These are phyloP conservation scores for Stentor coeruleus DNA, from an alignment of 73 alveolate species.

Conservation along the genomic window DNA sequence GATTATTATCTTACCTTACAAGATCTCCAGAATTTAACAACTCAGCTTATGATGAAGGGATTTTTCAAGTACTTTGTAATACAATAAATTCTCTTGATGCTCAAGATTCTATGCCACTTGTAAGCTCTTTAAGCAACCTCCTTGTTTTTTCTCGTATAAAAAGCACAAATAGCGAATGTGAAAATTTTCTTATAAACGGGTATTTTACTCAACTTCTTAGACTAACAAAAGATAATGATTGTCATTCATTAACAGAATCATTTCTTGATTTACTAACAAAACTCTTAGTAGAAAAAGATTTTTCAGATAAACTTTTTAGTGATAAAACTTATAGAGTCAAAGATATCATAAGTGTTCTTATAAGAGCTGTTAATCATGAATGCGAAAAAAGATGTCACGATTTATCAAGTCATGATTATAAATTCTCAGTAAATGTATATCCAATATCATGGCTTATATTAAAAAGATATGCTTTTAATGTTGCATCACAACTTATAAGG, in stretches of 20 bases:
- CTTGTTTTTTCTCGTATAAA: background rate
- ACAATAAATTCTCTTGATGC: background rate
- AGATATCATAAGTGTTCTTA: background rate
- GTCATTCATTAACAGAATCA: constrained; percentile 4
- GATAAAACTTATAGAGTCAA: constrained; percentile 17
- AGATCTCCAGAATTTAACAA: constrained; percentile 16
- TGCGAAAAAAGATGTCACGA: background rate
- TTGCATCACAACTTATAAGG: constrained; percentile 9
- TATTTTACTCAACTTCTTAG: background rate
- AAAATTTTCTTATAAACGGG: background rate
- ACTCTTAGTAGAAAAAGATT: constrained; percentile 20
- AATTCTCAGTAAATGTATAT: background rate
- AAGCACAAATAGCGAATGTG: constrained; percentile 1
- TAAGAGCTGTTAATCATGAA: constrained; percentile 6
- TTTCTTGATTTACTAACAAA: constrained; percentile 1
- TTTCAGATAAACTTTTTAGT: constrained; percentile 10
- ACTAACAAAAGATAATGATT: background rate
- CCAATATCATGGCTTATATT: background rate
- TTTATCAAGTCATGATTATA: background rate
- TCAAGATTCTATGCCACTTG: background rate
- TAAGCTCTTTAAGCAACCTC: background rate
- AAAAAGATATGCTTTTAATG: background rate
- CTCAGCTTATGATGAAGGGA: constrained; percentile 10
- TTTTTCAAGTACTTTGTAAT: background rate
- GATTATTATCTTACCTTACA: constrained; percentile 4